phyloP scores from a whole-genome alignment of 306 rosid species.

The Castanopsis chinensis region DNA sequence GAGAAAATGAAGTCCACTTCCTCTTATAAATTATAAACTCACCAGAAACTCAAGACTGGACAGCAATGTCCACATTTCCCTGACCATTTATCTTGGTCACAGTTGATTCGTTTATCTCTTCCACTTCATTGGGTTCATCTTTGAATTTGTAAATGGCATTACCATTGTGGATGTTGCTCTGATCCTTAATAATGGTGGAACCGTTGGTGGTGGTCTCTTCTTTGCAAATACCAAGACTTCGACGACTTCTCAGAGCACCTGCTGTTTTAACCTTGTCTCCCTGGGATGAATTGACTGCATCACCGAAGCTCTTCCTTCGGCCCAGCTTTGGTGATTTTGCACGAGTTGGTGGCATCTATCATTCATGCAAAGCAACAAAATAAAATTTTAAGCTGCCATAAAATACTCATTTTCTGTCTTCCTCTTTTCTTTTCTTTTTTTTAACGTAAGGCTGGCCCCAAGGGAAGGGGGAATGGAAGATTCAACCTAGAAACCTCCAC shows the following conservation, averaged over 20 bases:
- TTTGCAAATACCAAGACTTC: constrained; percentile 23
- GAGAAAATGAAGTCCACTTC: constrained; percentile 37
- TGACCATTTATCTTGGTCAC: constrained; percentile 39
- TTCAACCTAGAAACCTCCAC: too few species aligned
- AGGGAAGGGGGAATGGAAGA: too few species aligned
- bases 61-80: constrained; percentile 39
- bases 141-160: constrained; percentile 29
- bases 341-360: constrained; percentile 90
- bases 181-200: constrained; percentile 20
- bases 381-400: constrained; percentile 23
- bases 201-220: constrained; percentile 21
- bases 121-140: constrained; percentile 32
- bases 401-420: too few species aligned
- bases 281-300: constrained; percentile 35
- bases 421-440: too few species aligned
- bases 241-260: constrained; percentile 39
- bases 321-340: constrained; percentile 98
- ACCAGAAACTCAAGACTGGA: constrained; percentile 41
- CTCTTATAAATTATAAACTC: constrained; percentile 49
- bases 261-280: constrained; percentile 42
- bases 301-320: constrained; percentile 64
- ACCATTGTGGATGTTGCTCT: constrained; percentile 30
- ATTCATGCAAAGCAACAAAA: constrained; percentile 23
- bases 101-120: constrained; percentile 28
- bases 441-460: too few species aligned